These are phyloP conservation scores for Globisporangium perplexum DNA, from an alignment of 352 stramenopile species.

Conservation along the genomic window DNA sequence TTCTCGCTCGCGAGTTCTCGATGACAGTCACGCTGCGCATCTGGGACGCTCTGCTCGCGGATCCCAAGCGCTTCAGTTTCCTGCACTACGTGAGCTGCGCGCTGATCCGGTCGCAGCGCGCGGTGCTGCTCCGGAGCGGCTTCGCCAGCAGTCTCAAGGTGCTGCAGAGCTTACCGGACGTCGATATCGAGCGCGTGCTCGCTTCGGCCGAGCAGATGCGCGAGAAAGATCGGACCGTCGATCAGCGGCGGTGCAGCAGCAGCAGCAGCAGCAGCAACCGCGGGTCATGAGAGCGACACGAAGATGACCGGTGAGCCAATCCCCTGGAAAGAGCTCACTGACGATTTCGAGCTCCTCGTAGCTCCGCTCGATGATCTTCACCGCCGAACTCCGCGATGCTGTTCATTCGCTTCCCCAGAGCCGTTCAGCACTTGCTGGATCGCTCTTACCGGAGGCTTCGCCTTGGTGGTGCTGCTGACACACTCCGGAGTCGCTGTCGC, in stretches of 20 bases:
- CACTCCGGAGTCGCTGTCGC: too few relatives aligned
- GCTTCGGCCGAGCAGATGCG: constrained; percentile 40
- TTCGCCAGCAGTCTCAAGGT: constrained; percentile 38
- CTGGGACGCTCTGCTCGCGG: constrained; percentile 55
- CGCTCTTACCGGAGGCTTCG: too few relatives aligned
- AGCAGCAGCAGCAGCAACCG: neutral
- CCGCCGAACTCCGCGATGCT: too few relatives aligned
- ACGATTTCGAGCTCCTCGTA: too few relatives aligned
- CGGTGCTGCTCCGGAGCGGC: constrained; percentile 24
- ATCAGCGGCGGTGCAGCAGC: constrained; percentile 16
- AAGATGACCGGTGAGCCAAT: too few relatives aligned
- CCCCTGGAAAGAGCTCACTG: too few relatives aligned
- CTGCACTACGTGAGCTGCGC: constrained; percentile 61
- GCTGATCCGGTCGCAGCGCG: constrained; percentile 44
- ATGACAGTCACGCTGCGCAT: constrained; percentile 48
- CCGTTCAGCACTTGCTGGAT: too few relatives aligned
- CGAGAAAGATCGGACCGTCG: constrained; percentile 30
- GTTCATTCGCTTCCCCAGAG: too few relatives aligned
- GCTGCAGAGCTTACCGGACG: constrained; percentile 27
- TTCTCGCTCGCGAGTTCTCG: constrained; percentile 53
- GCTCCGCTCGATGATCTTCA: too few relatives aligned
- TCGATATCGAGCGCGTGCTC: constrained; percentile 34
- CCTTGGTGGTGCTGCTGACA: too few relatives aligned
- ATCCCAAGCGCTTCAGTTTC: constrained; percentile 62
- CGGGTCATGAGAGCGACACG: neutral